phyloP scores from a whole-genome alignment of 257 asterid species.

The Henckelia pumila region DNA sequence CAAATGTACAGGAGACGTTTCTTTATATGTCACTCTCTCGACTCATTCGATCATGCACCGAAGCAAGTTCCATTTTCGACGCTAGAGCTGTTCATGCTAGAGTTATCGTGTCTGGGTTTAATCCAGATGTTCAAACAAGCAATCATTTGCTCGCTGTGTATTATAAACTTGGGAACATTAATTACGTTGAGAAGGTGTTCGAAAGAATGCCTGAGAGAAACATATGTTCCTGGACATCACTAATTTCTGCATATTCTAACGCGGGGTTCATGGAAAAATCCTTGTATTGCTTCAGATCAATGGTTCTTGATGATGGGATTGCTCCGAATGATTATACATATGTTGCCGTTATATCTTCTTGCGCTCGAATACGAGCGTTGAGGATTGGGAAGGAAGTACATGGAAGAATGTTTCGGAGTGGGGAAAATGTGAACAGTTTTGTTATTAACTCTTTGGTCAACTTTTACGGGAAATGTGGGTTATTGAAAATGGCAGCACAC shows the following conservation, averaged over 20 bases:
- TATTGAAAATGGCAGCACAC: slow-evolving; percentile 46
- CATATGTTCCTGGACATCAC: slow-evolving; percentile 59
- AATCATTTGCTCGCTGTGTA: slow-evolving; percentile 65
- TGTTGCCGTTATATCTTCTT: slow-evolving; percentile 63
- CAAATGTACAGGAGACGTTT: slow-evolving; percentile 10
- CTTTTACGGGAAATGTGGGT: slow-evolving; percentile 76
- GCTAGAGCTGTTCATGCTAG: slow-evolving; percentile 65
- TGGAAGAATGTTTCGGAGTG: slow-evolving; percentile 49
- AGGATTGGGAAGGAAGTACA: slow-evolving; percentile 69
- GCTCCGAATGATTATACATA: slow-evolving; percentile 59
- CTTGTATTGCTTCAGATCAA: slow-evolving; percentile 41
- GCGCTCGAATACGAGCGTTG: slow-evolving; percentile 43
- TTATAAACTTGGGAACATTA: slow-evolving; percentile 29
- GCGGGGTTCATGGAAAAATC: slow-evolving; percentile 45
- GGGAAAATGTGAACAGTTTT: slow-evolving; percentile 38
- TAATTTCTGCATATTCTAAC: slow-evolving; percentile 60
- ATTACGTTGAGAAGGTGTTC: slow-evolving; percentile 51
- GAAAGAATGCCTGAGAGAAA: slow-evolving; percentile 59
- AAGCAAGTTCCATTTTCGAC: slow-evolving; percentile 36
- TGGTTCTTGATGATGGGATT: slow-evolving; percentile 53
- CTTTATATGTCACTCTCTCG: slow-evolving; percentile 41
- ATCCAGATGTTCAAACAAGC: slow-evolving; percentile 40
- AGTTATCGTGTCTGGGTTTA: slow-evolving; percentile 39
- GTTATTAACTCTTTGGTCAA: slow-evolving; percentile 61
- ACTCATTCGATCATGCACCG: slow-evolving; percentile 52